Percentiles rank a stretch among this genome's conserved stretches.
These are phyloP conservation scores for Citrus cavaleriei DNA, from an alignment of 345 rosid genomes.

Conservation along the genomic window DNA sequence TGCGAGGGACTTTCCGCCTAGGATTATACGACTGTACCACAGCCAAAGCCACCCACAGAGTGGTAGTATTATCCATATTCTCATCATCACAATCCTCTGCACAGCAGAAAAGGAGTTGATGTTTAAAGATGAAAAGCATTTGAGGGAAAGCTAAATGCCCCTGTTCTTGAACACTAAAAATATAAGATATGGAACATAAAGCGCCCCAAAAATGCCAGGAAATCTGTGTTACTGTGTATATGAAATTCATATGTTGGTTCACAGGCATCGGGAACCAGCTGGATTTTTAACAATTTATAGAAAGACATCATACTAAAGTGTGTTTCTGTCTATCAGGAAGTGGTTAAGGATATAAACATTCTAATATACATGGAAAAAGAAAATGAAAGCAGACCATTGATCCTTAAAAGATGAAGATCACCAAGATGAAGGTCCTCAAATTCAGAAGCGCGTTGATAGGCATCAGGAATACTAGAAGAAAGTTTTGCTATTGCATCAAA, in stretches of 20 bases:
- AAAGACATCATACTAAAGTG: not conserved
- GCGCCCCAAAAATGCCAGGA: not conserved
- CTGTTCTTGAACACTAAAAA: no score
- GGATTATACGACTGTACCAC: slow-evolving; percentile 75
- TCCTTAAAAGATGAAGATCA: slow-evolving; percentile 69
- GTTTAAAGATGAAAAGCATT: not conserved
- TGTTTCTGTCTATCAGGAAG: not conserved
- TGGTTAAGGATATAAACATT: not conserved
- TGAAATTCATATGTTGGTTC: not conserved
- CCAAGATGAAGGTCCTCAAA: slow-evolving; percentile 81
- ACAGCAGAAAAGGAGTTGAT: not conserved
- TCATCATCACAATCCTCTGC: slow-evolving; percentile 41
- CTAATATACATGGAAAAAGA: not conserved
- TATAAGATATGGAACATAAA: not conserved
- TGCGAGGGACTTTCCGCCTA: slow-evolving; percentile 67
- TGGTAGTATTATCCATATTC: slow-evolving; percentile 19
- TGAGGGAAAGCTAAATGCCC: no score
- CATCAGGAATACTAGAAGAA: slow-evolving; percentile 46
- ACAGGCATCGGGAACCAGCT: not conserved
- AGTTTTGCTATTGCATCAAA: slow-evolving; percentile 63
- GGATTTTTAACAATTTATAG: not conserved
- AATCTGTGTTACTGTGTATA: not conserved
- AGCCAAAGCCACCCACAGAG: slow-evolving; percentile 72
- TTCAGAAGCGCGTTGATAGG: slow-evolving; percentile 60
- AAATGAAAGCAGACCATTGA: slow-evolving; percentile 43